Percentiles rank a stretch among this genome's conserved stretches.
phyloP scores from a whole-genome alignment of 2,329 filamentous ascomycete genomes.

The Berkeleyomyces rouxiae region DNA sequence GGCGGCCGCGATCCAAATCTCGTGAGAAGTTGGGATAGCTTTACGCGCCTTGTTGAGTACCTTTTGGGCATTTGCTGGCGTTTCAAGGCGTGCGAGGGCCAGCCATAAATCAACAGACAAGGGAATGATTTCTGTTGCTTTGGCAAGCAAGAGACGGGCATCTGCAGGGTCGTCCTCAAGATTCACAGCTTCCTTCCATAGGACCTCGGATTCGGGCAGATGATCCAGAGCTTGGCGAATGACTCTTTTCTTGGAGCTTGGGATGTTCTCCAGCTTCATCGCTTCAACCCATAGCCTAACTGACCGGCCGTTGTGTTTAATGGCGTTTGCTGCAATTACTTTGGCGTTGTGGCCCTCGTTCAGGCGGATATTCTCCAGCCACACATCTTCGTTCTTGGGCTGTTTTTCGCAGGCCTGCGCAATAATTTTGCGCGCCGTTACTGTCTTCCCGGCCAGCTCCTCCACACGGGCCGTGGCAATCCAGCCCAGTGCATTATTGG shows the following conservation, averaged over 20 bases:
- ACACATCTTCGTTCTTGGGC: conserved; percentile 85
- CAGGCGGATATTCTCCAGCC: conserved; percentile 88
- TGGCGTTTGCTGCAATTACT: conserved; percentile 83
- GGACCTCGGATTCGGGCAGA: conserved; percentile 79
- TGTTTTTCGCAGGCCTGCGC: conserved; percentile 77
- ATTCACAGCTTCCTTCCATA: conserved; percentile 98
- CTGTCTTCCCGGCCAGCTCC: conserved; percentile 80
- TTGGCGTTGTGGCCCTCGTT: conserved; percentile 90
- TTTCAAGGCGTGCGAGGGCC: conserved; percentile 76
- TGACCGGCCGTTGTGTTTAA: conserved; percentile 77
- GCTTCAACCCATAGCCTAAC: conserved; percentile 89
- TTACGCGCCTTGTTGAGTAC: conserved; percentile 92
- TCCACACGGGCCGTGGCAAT: conserved; percentile 87
- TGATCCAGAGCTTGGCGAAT: conserved; percentile 81
- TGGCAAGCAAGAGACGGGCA: conserved; percentile 74
- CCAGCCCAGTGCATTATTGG: conserved; percentile 87
- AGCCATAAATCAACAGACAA: conserved; percentile 91
- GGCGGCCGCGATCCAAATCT: conserved; percentile 93
- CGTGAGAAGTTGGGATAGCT: conserved; percentile 79
- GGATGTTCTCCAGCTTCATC: conserved; percentile 75
- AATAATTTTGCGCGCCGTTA: conserved; percentile 76
- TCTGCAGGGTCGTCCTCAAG: conserved; percentile 80
- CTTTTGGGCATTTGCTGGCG: conserved; percentile 79
- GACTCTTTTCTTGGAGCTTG: conserved; percentile 78
- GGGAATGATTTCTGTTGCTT: conserved; percentile 89